Percentiles rank a stretch among this genome's conserved stretches.
These are phyloP conservation scores for Seiridium cupressi DNA, from an alignment of 2,329 filamentous ascomycete genomes.

Conservation along the genomic window DNA sequence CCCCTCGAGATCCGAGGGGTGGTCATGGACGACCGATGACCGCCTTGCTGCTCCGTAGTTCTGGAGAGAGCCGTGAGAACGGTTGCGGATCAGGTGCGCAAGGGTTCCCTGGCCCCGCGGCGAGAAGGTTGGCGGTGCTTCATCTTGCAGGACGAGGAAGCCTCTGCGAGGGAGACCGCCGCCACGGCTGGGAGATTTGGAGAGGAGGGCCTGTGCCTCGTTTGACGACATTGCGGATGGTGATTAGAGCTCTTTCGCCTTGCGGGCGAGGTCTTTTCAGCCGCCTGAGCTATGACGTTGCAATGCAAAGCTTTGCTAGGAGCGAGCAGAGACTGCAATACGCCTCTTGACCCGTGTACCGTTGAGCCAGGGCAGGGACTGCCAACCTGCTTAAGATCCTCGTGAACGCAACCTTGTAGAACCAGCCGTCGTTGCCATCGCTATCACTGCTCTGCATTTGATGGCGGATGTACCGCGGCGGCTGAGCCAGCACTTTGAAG, in stretches of 20 bases:
- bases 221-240: conserved; percentile 8
- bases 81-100: conserved; percentile 24
- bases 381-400: too few relatives aligned
- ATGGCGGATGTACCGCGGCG: too few relatives aligned
- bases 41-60: conserved; percentile 27
- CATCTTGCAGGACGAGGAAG: conserved; percentile 21
- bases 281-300: neutral
- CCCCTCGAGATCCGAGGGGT: conserved; percentile 20
- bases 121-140: conserved; percentile 17
- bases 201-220: conserved; percentile 6
- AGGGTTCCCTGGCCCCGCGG: conserved; percentile 24
- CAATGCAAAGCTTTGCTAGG: neutral
- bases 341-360: too few relatives aligned
- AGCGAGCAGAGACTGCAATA: too few relatives aligned
- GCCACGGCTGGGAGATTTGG: conserved; percentile 17
- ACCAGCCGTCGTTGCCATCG: too few relatives aligned
- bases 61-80: conserved; percentile 24
- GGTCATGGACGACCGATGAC: conserved; percentile 11
- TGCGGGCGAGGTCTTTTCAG: too few relatives aligned
- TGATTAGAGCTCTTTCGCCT: neutral
- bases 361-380: too few relatives aligned
- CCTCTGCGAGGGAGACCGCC: conserved; percentile 10
- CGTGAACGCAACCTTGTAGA: too few relatives aligned
- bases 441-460: too few relatives aligned
- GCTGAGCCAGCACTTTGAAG: too few relatives aligned